Base-by-base conservation (phyloP, 2,329 filamentous ascomycete species). In the Eurotiales sp. region DNA sequence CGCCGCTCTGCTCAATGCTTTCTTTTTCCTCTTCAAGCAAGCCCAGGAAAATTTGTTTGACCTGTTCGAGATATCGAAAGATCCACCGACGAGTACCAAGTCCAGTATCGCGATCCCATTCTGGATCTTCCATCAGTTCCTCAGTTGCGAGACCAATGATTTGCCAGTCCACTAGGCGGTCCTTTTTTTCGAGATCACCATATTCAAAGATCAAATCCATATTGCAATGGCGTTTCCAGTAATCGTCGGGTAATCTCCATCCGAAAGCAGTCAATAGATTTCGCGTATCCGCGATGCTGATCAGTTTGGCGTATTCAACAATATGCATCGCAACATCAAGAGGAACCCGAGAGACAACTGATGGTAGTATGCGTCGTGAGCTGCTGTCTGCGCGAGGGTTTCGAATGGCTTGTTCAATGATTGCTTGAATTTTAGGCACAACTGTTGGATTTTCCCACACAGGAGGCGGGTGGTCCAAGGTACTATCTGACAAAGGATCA, bases 161-260 rank as follows among this genome's bases (percentile, higher is more conserved):
- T 42, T 55, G 53, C 53, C 50, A 55, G 27, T 55, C 50, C 17
- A 55, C 53, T 8, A 29, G 29, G 30, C 19, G n/a, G 17, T 49
- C 34, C 3, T 37, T 34, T 10, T 52, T 47, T 4, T 45, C 22
- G 8, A 52, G 52, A 52, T 54, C 52, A 22, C 30, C 48, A 43
- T 51, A 54, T 51, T 54, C 52, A 48, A 54, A 52, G 30, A 54
- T 52, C 30, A 54, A 17, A 36, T 54, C 49, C 45, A 41, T 54
- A 8, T 42, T 46, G 36, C 49, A 54, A 52, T 14, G 29, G 32
- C 37, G 37, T 42, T 52, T 50, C 52, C 53, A 55, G 39, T 55
- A 55, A 41, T 30, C 36, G 21, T 55, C 53, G 15, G 53, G 53
- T 19, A 52, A 42, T 25, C 40, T 51, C 53, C 53, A 55, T 27